These are phyloP conservation scores for Brassica incana DNA, from an alignment of 345 rosid species.

Conservation along the genomic window DNA sequence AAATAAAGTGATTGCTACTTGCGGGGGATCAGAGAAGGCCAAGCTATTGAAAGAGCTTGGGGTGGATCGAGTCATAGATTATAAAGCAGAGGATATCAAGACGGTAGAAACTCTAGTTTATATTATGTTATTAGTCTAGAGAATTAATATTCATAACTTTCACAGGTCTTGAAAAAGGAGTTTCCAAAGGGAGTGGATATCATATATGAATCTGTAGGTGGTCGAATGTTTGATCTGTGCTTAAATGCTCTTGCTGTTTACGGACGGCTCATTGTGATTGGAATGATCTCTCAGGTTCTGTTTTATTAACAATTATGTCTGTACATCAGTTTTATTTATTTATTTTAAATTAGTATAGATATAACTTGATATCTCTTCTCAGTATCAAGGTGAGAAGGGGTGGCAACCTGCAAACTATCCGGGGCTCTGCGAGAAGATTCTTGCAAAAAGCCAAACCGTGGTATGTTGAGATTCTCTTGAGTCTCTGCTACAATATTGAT, in stretches of 20 bases:
- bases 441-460: slow-evolving; percentile 94
- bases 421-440: slow-evolving; percentile 87
- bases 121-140: background rate
- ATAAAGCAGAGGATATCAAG: slow-evolving; percentile 78
- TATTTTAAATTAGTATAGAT: background rate
- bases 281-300: slow-evolving; percentile 96
- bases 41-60: slow-evolving; percentile 74
- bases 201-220: slow-evolving; percentile 94
- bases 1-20: slow-evolving; percentile 82
- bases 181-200: slow-evolving; percentile 84
- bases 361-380: slow-evolving; percentile 30
- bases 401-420: slow-evolving; percentile 84
- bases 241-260: slow-evolving; percentile 79
- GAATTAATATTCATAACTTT: background rate
- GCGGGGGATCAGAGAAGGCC: slow-evolving; percentile 89
- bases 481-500: slow-evolving; percentile 2
- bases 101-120: slow-evolving; percentile 43
- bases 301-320: background rate
- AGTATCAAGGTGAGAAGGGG: slow-evolving; percentile 95
- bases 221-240: slow-evolving; percentile 85
- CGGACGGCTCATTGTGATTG: slow-evolving; percentile 83
- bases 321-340: background rate
- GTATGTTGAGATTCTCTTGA: slow-evolving; percentile 47
- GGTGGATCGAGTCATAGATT: slow-evolving; percentile 87
- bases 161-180: slow-evolving; percentile 79